These are phyloP conservation scores for Setaria viridis DNA, from an alignment of 202 grass and related monocot genomes.

Conservation along the genomic window DNA sequence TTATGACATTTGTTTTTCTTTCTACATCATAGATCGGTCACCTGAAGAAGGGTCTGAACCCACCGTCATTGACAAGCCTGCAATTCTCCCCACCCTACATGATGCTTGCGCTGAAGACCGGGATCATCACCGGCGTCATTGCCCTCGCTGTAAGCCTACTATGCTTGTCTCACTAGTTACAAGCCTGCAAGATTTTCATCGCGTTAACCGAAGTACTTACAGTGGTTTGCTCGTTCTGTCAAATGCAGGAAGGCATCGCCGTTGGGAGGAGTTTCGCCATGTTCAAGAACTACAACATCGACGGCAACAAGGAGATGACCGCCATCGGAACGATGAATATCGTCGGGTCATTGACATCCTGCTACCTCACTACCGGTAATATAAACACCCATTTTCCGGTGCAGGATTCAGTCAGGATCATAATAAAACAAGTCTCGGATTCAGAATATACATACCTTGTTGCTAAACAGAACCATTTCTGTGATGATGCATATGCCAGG, in stretches of 20 bases:
- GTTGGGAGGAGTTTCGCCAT: constrained; percentile 89
- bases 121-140: constrained; percentile 84
- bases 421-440: neutral
- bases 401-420: too few species aligned
- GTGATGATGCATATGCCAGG: constrained; percentile 18
- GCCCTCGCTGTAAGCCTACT: constrained; percentile 67
- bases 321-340: constrained; percentile 91
- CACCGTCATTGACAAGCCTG: constrained; percentile 63
- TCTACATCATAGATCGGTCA: constrained; percentile 61
- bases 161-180: neutral
- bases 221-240: neutral
- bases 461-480: neutral
- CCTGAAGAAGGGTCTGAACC: constrained; percentile 89
- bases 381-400: neutral
- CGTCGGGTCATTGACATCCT: constrained; percentile 78
- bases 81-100: constrained; percentile 75
- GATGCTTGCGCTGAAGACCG: constrained; percentile 78
- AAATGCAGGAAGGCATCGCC: constrained; percentile 85
- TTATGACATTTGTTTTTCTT: neutral
- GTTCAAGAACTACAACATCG: constrained; percentile 96
- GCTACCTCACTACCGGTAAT: constrained; percentile 89
- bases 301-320: constrained; percentile 98
- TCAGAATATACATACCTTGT: neutral
- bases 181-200: neutral
- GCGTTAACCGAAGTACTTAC: neutral